A percentile compares a stretch with the other conserved stretches of the same genome.
Conservation (phyloP, 1,284 basidiomycete species). For the Schizophyllum amplum region DNA sequence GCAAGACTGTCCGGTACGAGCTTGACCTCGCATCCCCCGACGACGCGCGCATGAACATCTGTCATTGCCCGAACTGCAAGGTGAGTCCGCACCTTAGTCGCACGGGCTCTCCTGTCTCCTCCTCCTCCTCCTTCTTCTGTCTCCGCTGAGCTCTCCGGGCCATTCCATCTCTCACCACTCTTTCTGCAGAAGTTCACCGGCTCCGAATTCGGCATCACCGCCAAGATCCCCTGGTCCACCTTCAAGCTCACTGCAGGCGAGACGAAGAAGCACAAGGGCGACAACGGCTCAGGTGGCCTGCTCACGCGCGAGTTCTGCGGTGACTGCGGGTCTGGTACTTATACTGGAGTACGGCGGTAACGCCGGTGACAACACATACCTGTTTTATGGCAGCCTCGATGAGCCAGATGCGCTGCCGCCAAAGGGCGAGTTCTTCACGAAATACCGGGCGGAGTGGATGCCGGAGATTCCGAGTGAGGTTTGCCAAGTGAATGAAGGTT, state of each 20-base stretch:
- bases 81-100: constrained; percentile 4
- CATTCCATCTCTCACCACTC: neutral
- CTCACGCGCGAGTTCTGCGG: constrained; percentile 15
- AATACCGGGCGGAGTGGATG: constrained; percentile 14
- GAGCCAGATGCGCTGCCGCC: constrained; percentile 12
- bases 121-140: neutral
- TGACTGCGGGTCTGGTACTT: constrained; percentile 12
- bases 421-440: constrained; percentile 15
- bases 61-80: constrained; percentile 16
- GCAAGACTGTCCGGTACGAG: constrained; percentile 12
- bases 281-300: constrained; percentile 11
- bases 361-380: constrained; percentile 11
- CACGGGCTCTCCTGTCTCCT: neutral
- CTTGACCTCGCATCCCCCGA: constrained; percentile 12
- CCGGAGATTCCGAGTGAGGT: constrained; percentile 15
- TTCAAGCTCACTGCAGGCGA: constrained; percentile 9
- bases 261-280: constrained; percentile 10
- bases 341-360: constrained; percentile 14
- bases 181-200: constrained; percentile 12
- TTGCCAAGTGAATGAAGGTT: too few relatives aligned
- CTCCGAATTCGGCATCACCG: constrained; percentile 14
- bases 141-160: too few relatives aligned
- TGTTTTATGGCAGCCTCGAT: constrained; percentile 13
- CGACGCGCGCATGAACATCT: constrained; percentile 15
- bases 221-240: constrained; percentile 10